A percentile compares a stretch with the other conserved stretches of the same genome.
These are phyloP conservation scores for Alternaria sp. DNA, from an alignment of 2,329 filamentous ascomycete genomes.

Conservation along the genomic window DNA sequence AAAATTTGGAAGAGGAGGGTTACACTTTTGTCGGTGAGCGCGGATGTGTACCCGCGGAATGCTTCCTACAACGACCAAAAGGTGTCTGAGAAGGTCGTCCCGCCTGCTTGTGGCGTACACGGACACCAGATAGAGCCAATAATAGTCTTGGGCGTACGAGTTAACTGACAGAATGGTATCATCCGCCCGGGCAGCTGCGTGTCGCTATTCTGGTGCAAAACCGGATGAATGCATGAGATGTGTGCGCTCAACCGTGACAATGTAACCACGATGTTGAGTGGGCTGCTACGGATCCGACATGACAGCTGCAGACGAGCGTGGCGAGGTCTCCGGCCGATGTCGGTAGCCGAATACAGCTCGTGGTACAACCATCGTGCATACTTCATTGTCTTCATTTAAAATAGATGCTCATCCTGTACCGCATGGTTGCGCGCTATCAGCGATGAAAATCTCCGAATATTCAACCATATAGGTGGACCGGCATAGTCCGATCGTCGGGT, in stretches of 20 bases:
- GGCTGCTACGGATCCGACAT: slow-evolving; percentile 8
- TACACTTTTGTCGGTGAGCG: neutral
- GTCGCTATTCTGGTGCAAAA: neutral
- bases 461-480: slow-evolving; percentile 18
- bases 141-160: neutral
- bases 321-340: slow-evolving; percentile 29
- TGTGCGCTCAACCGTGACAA: neutral
- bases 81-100: neutral
- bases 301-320: slow-evolving; percentile 29
- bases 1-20: neutral
- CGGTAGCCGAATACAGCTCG: slow-evolving; percentile 24
- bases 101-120: slow-evolving; percentile 1
- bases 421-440: slow-evolving; percentile 2
- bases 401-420: neutral
- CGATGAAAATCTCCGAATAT: slow-evolving; percentile 14
- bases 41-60: neutral
- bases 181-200: neutral
- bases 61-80: neutral
- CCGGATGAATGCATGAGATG: neutral
- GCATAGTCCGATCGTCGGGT: slow-evolving; percentile 20
- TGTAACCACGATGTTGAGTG: neutral
- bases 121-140: neutral
- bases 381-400: neutral
- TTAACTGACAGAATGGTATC: neutral
- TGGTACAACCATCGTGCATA: slow-evolving; percentile 12